These are phyloP conservation scores for Gossypium laxum DNA, from an alignment of 441 rosid species.

Conservation along the genomic window DNA sequence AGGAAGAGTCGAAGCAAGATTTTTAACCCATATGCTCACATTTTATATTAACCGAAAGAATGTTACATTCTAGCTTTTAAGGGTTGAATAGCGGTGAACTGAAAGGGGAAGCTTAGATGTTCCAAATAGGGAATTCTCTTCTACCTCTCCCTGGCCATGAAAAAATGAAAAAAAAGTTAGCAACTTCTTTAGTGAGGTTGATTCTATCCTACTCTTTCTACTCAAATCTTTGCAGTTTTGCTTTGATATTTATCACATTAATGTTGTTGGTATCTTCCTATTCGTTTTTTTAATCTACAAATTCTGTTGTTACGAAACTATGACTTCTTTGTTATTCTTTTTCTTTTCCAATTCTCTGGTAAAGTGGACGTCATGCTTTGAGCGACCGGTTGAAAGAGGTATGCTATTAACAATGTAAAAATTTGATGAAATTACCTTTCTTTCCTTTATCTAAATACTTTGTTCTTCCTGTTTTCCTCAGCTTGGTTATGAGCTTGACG, in stretches of 20 bases:
- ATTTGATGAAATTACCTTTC: not conserved
- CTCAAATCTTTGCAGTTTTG: not conserved
- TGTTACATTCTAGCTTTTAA: not conserved
- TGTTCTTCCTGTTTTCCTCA: conserved; percentile 23
- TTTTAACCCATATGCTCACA: not conserved
- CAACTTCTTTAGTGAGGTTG: not conserved
- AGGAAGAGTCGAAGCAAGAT: not conserved
- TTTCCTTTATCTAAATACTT: conserved; percentile 9
- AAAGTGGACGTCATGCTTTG: conserved; percentile 90
- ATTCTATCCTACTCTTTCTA: not conserved
- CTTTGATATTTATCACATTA: not conserved
- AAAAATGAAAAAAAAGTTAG: not conserved
- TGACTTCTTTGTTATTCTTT: not conserved
- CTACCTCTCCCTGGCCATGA: too few species aligned
- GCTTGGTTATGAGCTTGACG: conserved; percentile 79
- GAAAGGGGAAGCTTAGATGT: not conserved
- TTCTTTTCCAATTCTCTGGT: conserved; percentile 16
- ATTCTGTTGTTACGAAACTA: not conserved
- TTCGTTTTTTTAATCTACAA: not conserved
- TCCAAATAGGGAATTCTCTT: not conserved
- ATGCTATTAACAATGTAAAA: conserved; percentile 1
- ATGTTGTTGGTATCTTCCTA: not conserved
- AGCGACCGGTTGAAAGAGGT: conserved; percentile 73
- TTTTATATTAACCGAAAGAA: not conserved
- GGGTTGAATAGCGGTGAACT: not conserved